Evolutionary conservation across 129 eudicot species (phyloP).

Genomic region (Chrysanthemum makinoi): DNA sequence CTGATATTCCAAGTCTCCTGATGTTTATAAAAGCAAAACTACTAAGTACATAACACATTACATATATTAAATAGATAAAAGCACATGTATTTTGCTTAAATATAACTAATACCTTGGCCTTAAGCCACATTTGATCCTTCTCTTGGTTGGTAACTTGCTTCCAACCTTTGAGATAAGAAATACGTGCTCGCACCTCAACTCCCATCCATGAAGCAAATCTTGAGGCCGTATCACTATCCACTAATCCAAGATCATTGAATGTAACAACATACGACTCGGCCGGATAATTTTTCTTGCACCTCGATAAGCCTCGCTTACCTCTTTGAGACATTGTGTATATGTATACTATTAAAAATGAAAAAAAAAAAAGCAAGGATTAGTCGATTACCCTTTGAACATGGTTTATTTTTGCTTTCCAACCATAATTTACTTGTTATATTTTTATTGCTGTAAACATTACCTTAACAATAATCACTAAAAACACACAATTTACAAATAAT

Average conservation of each 20-base stretch:
- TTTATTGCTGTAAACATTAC: too few species aligned
- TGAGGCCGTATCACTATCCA: too few species aligned
- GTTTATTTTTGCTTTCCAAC: too few species aligned
- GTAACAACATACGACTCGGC: background rate
- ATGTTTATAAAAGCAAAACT: too few species aligned
- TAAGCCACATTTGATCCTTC: background rate
- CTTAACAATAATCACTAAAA: too few species aligned
- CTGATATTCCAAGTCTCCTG: background rate
- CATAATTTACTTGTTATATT: too few species aligned
- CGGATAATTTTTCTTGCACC: background rate
- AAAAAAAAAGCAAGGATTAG: too few species aligned
- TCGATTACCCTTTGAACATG: too few species aligned
- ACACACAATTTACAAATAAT: too few species aligned
- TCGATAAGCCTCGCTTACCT: background rate
- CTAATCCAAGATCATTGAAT: background rate
- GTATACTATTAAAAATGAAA: background rate
- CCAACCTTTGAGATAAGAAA: background rate
- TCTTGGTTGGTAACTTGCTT: background rate
- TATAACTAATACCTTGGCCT: background rate
- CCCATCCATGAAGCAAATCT: too few species aligned
- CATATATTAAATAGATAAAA: background rate
- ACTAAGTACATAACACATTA: too few species aligned
- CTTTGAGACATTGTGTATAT: too few species aligned
- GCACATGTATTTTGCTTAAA: background rate
- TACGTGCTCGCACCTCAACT: background rate